These are phyloP conservation scores for Plantago elongata DNA, from an alignment of 257 asterid species.

Conservation along the genomic window DNA sequence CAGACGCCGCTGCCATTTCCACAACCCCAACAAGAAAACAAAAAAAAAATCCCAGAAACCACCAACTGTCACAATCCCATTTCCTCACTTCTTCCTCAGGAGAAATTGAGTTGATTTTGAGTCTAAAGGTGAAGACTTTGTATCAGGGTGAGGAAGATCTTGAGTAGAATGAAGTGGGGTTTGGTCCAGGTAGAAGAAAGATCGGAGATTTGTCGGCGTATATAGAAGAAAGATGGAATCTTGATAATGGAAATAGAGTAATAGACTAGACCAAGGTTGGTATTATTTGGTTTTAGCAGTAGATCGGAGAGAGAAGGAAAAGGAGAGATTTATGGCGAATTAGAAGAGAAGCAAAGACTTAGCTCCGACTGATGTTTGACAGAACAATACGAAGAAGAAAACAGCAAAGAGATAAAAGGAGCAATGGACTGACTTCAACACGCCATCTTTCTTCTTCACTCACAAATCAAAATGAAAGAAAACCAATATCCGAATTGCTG, in stretches of 20 bases:
- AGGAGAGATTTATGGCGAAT: too few relatives aligned
- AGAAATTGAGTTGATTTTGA: conserved; percentile 10
- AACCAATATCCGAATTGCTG: background rate
- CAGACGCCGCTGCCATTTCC: conserved; percentile 36
- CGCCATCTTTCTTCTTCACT: conserved; percentile 17
- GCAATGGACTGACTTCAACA: conserved; percentile 13
- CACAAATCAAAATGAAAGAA: too few relatives aligned
- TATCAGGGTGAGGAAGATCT: conserved; percentile 25
- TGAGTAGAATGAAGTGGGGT: conserved; percentile 5
- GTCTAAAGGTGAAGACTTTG: background rate
- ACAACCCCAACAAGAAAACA: background rate
- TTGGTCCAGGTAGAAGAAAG: conserved; percentile 16
- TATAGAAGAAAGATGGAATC: background rate
- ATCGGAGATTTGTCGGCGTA: conserved; percentile 31
- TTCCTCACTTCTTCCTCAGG: background rate
- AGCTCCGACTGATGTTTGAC: conserved; percentile 17
- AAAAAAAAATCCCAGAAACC: conserved; percentile 9
- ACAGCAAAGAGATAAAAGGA: background rate
- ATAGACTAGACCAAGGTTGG: background rate
- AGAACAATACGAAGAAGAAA: background rate
- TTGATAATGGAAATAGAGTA: background rate
- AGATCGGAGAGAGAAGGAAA: too few relatives aligned
- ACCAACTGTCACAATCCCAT: conserved; percentile 25
- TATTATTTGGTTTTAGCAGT: background rate
- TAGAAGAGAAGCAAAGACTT: conserved; percentile 14